Evolutionary conservation across 176 grass and related monocot species (phyloP), one percentile per base, ranked within the genome.

Genomic region (Stipa capillata): DNA sequence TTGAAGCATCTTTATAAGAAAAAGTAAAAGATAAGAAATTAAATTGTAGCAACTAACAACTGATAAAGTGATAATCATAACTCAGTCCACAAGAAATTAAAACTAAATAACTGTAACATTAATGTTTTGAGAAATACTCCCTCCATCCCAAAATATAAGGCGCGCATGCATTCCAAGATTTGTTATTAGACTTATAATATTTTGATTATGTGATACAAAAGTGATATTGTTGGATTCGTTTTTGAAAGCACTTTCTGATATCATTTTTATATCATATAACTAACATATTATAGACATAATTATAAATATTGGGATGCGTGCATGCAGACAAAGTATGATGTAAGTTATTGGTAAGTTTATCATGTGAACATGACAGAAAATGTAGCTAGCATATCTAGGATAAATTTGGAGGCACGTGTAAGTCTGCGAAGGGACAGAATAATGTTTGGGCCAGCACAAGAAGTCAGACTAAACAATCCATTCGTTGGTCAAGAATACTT

Each of bases 1-100:
- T 93, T 68, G 96, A 82, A 87, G 93, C 85, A 65, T 99, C 96
- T 99, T 74, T 66, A 69, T 73, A 79, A 59, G 28, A 50, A 50
- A 1, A 82, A 61, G 54, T 27, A 76, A 49, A 65, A 49, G 3
- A 47, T 37, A 73, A 65, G 25, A 25, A 32, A 75, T 68, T 63
- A 54, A 79, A 63, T 48, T 56, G 28, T 48, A 23, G 31, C 51
- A 79, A 17, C 42, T 68, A 23, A 37, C 51, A 79, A 17, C 42
- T 68, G 34, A 43, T 56, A 57, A 74, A 66, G 32, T 80, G 25
- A 79, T 50, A 54, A 41, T 60, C 24, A 58, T 33, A n/a, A 58
- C 51, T 12, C 16, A 83, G 33, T 33, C 16, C 7, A 72, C 79
- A 81, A 79, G 35, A 80, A 80, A 74, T 4, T 8, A 47, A 68